Evolutionary conservation across 805 yeast genomes (phyloP).

Genomic region (Scheffersomyces spartinae): DNA sequence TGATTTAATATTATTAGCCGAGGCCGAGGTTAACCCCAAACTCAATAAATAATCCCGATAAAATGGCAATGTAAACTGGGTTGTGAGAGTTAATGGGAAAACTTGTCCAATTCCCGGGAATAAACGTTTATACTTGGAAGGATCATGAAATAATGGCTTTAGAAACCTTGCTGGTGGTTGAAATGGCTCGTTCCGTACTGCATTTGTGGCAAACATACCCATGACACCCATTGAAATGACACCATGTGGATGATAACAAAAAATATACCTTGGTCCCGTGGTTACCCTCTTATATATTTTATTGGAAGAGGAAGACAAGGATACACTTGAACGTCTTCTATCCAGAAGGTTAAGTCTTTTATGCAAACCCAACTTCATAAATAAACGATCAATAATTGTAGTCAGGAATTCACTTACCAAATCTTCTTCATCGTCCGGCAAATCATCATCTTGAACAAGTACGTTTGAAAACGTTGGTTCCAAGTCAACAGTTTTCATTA

Average conservation of each 20-base stretch:
- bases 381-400: slow-evolving; percentile 22
- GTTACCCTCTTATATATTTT: slow-evolving; percentile 14
- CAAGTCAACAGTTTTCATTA: slow-evolving; percentile 58
- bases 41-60: slow-evolving; percentile 77
- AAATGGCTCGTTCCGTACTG: slow-evolving; percentile 30
- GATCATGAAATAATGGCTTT: slow-evolving; percentile 41
- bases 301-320: not conserved
- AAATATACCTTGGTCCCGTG: slow-evolving; percentile 68
- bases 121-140: slow-evolving; percentile 50
- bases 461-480: slow-evolving; percentile 57
- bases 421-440: slow-evolving; percentile 29
- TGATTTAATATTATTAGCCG: slow-evolving; percentile 56
- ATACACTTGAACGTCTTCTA: too few relatives aligned
- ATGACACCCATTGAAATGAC: slow-evolving; percentile 86
- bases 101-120: slow-evolving; percentile 78
- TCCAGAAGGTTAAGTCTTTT: slow-evolving; percentile 25
- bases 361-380: slow-evolving; percentile 23
- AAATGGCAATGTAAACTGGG: slow-evolving; percentile 76
- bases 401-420: slow-evolving; percentile 25
- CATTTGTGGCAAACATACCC: slow-evolving; percentile 64
- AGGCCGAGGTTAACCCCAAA: slow-evolving; percentile 78
- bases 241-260: slow-evolving; percentile 96
- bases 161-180: slow-evolving; percentile 21
- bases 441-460: slow-evolving; percentile 11
- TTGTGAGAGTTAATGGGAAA: slow-evolving; percentile 67